These are phyloP conservation scores for Clonostachys solani DNA, from an alignment of 2,329 filamentous ascomycete species.

Conservation along the genomic window DNA sequence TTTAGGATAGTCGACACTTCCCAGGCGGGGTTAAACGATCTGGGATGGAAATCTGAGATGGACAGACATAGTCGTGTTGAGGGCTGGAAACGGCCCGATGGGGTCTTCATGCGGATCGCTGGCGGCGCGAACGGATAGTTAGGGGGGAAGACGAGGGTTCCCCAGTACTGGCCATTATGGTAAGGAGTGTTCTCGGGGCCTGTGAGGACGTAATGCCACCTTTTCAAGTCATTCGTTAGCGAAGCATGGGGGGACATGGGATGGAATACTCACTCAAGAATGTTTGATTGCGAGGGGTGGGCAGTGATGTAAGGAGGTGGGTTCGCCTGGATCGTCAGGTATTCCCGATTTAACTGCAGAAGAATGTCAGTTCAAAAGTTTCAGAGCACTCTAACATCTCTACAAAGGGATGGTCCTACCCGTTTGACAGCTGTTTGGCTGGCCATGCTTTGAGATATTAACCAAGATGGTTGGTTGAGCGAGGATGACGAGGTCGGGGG, in stretches of 20 bases:
- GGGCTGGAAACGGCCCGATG: slow-evolving; percentile 90
- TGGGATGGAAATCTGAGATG: slow-evolving; percentile 96
- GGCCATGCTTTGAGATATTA: slow-evolving; percentile 45
- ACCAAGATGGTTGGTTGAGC: neutral
- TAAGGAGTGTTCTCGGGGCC: slow-evolving; percentile 94
- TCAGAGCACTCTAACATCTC: neutral
- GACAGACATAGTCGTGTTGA: slow-evolving; percentile 89
- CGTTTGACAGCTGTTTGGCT: slow-evolving; percentile 70
- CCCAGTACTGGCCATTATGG: slow-evolving; percentile 95
- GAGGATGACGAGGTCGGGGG: neutral
- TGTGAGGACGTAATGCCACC: slow-evolving; percentile 94
- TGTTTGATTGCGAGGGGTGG: slow-evolving; percentile 86
- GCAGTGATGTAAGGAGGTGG: slow-evolving; percentile 86
- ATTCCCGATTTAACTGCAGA: slow-evolving; percentile 54
- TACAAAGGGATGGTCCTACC: slow-evolving; percentile 34
- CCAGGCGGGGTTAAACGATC: slow-evolving; percentile 98
- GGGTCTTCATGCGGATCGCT: slow-evolving; percentile 98
- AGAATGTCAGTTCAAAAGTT: neutral
- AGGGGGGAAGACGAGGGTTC: slow-evolving; percentile 88
- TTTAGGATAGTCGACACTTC: slow-evolving; percentile 96
- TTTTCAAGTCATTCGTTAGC: slow-evolving; percentile 20
- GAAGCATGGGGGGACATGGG: neutral
- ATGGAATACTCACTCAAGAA: slow-evolving; percentile 66
- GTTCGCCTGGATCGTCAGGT: slow-evolving; percentile 62
- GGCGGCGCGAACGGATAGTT: slow-evolving; percentile 98